Evolutionary conservation across 2,329 filamentous ascomycete species (phyloP).

Genomic region (Raffaelea deltoideospora): DNA sequence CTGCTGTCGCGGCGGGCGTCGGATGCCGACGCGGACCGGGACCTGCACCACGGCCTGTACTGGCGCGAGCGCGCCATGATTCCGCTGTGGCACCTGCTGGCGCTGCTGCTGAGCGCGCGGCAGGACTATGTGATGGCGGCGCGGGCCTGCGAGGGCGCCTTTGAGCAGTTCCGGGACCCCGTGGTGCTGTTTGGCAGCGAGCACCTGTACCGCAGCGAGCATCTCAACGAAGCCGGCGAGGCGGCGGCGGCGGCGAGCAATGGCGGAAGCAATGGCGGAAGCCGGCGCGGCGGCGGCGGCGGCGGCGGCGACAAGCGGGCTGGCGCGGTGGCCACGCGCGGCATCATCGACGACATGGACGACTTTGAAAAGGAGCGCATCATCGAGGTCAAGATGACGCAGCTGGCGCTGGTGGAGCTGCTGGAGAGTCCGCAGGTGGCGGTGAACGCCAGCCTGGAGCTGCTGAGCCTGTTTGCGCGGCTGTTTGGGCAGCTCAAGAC

Average conservation of each 20-base stretch:
- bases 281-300: too few relatives aligned
- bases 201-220: constrained; percentile 48
- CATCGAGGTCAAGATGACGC: constrained; percentile 92
- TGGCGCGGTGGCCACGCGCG: constrained; percentile 15
- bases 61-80: constrained; percentile 54
- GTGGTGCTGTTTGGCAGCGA: constrained; percentile 52
- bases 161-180: constrained; percentile 73
- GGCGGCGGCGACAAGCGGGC: constrained; percentile 17
- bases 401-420: constrained; percentile 69
- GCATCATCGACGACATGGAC: constrained; percentile 65
- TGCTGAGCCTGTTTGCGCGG: constrained; percentile 66
- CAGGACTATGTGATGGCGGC: constrained; percentile 72
- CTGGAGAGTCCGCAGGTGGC: constrained; percentile 72
- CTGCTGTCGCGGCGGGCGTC: constrained; percentile 44
- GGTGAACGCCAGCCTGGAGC: constrained; percentile 75
- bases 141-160: constrained; percentile 74
- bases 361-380: constrained; percentile 72
- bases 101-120: constrained; percentile 69
- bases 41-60: constrained; percentile 30
- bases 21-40: constrained; percentile 22
- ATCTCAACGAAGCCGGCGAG: constrained; percentile 45
- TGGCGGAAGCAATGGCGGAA: too few relatives aligned
- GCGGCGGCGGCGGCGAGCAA: too few relatives aligned
- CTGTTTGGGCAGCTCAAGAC: constrained; percentile 55
- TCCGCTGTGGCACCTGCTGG: constrained; percentile 81